Percentiles rank a stretch among this genome's conserved stretches.
Conservation (phyloP, 306 rosid genomes). For the Parietaria judaica region DNA sequence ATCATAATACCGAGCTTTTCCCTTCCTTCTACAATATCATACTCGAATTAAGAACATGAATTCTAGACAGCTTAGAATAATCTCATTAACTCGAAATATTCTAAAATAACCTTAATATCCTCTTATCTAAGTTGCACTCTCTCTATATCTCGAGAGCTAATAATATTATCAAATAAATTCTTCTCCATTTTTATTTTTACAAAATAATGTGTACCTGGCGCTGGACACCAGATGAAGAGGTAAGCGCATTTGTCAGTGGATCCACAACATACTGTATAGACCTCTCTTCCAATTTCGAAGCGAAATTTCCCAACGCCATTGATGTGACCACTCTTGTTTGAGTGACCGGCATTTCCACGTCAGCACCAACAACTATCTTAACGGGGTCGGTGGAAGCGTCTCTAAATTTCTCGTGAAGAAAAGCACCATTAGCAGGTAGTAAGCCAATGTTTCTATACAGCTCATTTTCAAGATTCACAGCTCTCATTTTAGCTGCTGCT, state of each 20-base stretch:
- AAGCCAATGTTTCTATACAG: slow-evolving; percentile 38
- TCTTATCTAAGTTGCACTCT: no score
- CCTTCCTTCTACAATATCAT: no score
- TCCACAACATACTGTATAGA: slow-evolving; percentile 51
- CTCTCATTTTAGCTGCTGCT: slow-evolving; percentile 99
- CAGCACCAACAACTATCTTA: slow-evolving; percentile 87
- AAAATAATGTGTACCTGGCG: slow-evolving; percentile 57
- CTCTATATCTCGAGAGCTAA: no score
- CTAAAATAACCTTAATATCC: no score
- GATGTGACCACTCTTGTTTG: slow-evolving; percentile 87
- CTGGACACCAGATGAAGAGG: slow-evolving; percentile 72
- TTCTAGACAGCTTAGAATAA: no score
- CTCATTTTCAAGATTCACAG: slow-evolving; percentile 72
- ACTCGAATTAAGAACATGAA: no score
- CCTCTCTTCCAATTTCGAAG: slow-evolving; percentile 57
- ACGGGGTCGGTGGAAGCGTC: slow-evolving; percentile 52
- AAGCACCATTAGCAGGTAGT: slow-evolving; percentile 41
- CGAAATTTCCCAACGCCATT: slow-evolving; percentile 73
- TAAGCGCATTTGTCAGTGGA: slow-evolving; percentile 66
- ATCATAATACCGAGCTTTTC: no score
- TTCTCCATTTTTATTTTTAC: no score
- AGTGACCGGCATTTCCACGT: slow-evolving; percentile 72
- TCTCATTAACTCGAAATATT: no score
- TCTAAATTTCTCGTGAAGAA: slow-evolving; percentile 59
- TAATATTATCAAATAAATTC: no score